Conservation (phyloP, 345 rosid species). For the Bretschneidera sinensis region DNA sequence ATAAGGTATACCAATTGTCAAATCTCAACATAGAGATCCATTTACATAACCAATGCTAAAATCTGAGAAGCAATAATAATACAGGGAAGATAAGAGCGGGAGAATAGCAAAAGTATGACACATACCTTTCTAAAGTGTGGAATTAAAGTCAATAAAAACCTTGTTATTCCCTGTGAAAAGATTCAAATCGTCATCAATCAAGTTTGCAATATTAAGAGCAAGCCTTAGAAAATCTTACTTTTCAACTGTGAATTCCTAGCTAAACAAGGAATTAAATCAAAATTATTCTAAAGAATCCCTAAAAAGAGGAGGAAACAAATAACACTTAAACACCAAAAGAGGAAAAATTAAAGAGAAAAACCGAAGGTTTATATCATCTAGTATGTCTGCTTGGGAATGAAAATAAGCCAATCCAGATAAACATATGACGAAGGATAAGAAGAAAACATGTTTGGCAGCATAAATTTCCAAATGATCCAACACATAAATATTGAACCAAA, state of each 20-base stretch:
- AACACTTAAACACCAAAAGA: no score
- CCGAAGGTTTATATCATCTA: no score
- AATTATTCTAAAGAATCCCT: no score
- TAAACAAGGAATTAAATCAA: not conserved
- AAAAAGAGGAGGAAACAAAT: not conserved
- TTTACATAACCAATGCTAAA: not conserved
- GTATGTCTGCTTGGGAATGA: no score
- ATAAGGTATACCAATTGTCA: no score
- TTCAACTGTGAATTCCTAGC: not conserved
- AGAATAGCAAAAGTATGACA: not conserved
- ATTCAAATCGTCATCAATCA: not conserved
- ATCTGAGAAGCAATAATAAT: not conserved
- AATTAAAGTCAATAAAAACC: conserved; percentile 71
- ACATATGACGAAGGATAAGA: no score
- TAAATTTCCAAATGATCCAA: no score
- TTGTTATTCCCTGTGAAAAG: conserved; percentile 55
- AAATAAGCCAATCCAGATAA: no score
- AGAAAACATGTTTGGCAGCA: no score
- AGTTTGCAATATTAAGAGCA: not conserved
- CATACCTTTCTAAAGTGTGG: conserved; percentile 87
- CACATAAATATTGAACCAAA: no score
- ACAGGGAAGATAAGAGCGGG: not conserved
- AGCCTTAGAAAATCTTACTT: not conserved
- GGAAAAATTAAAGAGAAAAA: no score
- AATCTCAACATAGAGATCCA: not conserved